Conservation (phyloP, 2,329 filamentous ascomycete genomes). For the Xylariaceae sp. region DNA sequence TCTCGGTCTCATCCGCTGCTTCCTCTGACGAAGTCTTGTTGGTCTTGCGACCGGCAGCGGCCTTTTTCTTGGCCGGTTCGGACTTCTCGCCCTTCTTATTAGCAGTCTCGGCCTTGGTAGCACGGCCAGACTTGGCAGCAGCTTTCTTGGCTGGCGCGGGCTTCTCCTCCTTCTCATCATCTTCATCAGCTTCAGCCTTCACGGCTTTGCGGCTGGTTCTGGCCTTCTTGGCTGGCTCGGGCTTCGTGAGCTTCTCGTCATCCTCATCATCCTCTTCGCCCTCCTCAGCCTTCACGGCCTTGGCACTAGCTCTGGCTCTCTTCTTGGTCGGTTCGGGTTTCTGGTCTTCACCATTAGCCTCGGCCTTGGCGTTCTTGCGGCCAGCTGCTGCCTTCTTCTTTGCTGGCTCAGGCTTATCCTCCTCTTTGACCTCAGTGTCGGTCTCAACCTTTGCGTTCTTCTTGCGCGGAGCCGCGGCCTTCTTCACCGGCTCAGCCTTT, state of each 20-base stretch:
- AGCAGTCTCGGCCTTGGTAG: not conserved
- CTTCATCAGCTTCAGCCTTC: conserved; percentile 11
- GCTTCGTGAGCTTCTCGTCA: conserved; percentile 4
- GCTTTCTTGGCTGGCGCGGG: conserved; percentile 17
- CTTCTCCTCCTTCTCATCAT: conserved; percentile 25
- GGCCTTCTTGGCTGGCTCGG: conserved; percentile 34
- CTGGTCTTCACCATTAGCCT: too few relatives aligned
- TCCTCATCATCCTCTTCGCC: conserved; percentile 16
- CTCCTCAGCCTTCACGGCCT: conserved; percentile 26
- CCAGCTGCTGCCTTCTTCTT: conserved; percentile 33
- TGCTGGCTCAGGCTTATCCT: conserved; percentile 28
- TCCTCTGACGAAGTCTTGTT: not conserved
- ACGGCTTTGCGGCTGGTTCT: conserved; percentile 25
- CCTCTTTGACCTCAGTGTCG: not conserved
- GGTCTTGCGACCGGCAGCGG: not conserved
- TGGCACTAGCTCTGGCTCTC: not conserved
- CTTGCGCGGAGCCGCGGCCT: conserved; percentile 26
- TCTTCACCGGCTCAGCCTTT: conserved; percentile 34
- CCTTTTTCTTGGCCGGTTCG: conserved; percentile 28
- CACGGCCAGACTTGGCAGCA: conserved; percentile 1
- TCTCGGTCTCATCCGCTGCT: conserved; percentile 14
- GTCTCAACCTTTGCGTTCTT: too few relatives aligned
- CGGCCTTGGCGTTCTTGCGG: too few relatives aligned
- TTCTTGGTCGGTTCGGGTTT: not conserved
- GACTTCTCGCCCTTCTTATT: not conserved